Evolutionary conservation across 225 moss, liverwort and hornwort genomes (phyloP).

Genomic region (Climacium dendroides): DNA sequence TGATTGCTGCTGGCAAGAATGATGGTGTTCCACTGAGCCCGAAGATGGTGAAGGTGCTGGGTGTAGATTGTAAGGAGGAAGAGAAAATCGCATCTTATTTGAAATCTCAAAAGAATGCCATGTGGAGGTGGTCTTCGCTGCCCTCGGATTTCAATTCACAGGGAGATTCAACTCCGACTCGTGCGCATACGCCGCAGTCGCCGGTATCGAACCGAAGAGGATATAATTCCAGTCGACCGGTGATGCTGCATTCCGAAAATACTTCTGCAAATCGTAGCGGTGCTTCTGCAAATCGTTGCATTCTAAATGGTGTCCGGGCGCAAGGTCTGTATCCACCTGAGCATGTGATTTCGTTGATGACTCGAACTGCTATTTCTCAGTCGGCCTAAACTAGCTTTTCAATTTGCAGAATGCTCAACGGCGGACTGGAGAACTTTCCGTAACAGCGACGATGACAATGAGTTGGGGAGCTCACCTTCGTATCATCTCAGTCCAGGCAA

Average conservation of each 20-base stretch:
- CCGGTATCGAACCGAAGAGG: not conserved
- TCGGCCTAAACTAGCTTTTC: not conserved
- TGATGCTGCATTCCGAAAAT: not conserved
- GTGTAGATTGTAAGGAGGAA: conserved; percentile 19
- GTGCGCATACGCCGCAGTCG: not conserved
- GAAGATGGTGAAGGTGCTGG: conserved; percentile 20
- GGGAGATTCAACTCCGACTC: not conserved
- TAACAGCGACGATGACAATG: not conserved
- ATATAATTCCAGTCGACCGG: not conserved
- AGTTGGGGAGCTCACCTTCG: not conserved
- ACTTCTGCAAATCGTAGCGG: not conserved
- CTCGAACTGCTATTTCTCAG: not conserved
- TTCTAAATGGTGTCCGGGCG: not conserved
- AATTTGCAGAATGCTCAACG: conserved; percentile 5
- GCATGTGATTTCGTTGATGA: not conserved
- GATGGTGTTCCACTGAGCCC: conserved; percentile 8
- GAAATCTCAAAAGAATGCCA: not conserved
- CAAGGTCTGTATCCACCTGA: conserved; percentile 13
- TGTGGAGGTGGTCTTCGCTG: not conserved
- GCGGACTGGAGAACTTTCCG: not conserved
- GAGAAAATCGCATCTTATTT: conserved; percentile 8
- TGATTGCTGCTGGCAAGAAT: not conserved
- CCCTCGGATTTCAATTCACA: not conserved
- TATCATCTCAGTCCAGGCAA: not conserved
- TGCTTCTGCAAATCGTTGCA: conserved; percentile 1